phyloP scores from a whole-genome alignment of 78 protist genomes.

The Cavenderia fasciculata region DNA sequence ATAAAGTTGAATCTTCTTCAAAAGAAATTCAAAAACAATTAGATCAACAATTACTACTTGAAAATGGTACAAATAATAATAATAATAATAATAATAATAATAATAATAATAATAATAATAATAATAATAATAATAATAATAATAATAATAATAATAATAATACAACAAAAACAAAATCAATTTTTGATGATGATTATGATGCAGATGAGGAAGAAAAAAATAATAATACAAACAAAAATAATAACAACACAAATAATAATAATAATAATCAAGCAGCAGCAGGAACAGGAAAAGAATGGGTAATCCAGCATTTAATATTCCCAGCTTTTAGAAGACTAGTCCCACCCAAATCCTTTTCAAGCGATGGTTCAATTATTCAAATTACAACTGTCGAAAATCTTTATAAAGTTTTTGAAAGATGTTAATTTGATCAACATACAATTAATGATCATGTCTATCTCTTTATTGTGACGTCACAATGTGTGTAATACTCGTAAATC shows the following conservation, averaged over 20 bases:
- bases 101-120: background rate
- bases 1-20: slow-evolving; percentile 42
- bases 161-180: background rate
- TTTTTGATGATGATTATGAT: background rate
- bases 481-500: too few relatives aligned
- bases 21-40: background rate
- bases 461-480: too few relatives aligned
- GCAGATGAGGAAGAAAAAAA: background rate
- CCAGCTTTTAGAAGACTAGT: slow-evolving; percentile 53
- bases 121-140: background rate
- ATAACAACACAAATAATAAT: background rate
- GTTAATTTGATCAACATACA: too few relatives aligned
- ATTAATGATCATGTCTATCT: too few relatives aligned
- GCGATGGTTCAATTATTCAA: slow-evolving; percentile 81
- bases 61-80: background rate
- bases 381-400: slow-evolving; percentile 82
- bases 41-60: background rate
- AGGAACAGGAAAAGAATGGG: slow-evolving; percentile 71
- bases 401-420: slow-evolving; percentile 90
- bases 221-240: background rate
- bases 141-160: background rate
- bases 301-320: slow-evolving; percentile 78
- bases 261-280: background rate
- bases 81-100: background rate
- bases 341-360: slow-evolving; percentile 80